These are phyloP conservation scores for Notholithocarpus densiflorus DNA, from an alignment of 306 rosid species.

Conservation along the genomic window DNA sequence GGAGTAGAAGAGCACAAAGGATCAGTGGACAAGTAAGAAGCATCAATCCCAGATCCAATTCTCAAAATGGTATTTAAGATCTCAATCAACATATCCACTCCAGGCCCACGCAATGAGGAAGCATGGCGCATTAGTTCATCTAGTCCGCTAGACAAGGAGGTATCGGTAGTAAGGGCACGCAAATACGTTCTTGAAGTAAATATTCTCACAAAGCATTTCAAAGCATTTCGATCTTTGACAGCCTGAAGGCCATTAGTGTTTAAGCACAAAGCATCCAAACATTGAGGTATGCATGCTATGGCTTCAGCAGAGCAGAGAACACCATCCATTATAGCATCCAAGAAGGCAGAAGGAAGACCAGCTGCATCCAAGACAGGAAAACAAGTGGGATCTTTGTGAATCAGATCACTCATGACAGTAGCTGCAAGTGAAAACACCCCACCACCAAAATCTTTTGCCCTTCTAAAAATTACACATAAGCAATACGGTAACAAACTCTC, in stretches of 20 bases:
- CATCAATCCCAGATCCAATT: slow-evolving; percentile 70
- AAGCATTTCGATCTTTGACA: slow-evolving; percentile 78
- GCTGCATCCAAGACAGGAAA: slow-evolving; percentile 81
- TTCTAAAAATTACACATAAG: slow-evolving; percentile 75
- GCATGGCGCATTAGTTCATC: slow-evolving; percentile 99
- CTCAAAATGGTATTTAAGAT: slow-evolving; percentile 64
- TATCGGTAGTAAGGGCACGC: slow-evolving; percentile 80
- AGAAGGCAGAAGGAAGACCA: slow-evolving; percentile 90
- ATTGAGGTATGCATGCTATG: slow-evolving; percentile 91
- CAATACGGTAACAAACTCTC: slow-evolving; percentile 84
- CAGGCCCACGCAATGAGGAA: slow-evolving; percentile 83
- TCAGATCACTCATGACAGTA: slow-evolving; percentile 92
- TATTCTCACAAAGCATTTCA: slow-evolving; percentile 91
- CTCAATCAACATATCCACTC: slow-evolving; percentile 94
- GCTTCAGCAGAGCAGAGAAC: slow-evolving; percentile 93
- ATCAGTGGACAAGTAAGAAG: slow-evolving; percentile 44
- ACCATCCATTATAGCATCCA: slow-evolving; percentile 93
- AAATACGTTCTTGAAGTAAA: slow-evolving; percentile 80
- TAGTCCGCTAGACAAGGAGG: slow-evolving; percentile 84
- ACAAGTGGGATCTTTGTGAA: slow-evolving; percentile 98
- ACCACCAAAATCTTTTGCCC: slow-evolving; percentile 94
- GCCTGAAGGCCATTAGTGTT: slow-evolving; percentile 86
- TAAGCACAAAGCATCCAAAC: slow-evolving; percentile 90
- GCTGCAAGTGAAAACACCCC: slow-evolving; percentile 97
- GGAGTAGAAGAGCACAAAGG: slow-evolving; percentile 58